These are phyloP conservation scores for Raffaelea arxii DNA, from an alignment of 2,329 filamentous ascomycete genomes.

Conservation along the genomic window DNA sequence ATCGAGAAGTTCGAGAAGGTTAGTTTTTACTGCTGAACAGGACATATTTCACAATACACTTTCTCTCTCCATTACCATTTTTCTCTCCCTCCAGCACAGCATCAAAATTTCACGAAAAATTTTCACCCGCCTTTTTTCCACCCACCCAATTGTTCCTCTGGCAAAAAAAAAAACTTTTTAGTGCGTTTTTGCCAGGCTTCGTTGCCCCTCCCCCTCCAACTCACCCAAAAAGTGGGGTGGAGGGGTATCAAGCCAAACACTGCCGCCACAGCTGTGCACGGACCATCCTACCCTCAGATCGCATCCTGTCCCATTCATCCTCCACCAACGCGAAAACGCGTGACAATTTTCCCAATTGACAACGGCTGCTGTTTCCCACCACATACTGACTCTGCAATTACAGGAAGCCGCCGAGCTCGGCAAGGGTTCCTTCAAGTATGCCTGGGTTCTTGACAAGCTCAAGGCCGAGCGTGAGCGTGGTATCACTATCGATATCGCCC, in stretches of 20 bases:
- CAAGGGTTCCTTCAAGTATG: constrained; percentile 99
- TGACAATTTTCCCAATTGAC: not conserved
- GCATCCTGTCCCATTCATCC: not conserved
- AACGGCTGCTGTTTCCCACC: not conserved
- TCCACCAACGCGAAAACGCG: not conserved
- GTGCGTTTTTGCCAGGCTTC: constrained; percentile 13
- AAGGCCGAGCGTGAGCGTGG: constrained; percentile 99
- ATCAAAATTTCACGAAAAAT: not conserved
- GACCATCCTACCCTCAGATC: constrained; percentile 2
- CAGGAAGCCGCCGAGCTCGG: constrained; percentile 98
- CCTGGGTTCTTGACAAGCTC: constrained; percentile 99
- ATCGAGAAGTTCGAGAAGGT: constrained; percentile 99
- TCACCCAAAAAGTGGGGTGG: constrained; percentile 10
- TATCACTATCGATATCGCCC: constrained; percentile 99
- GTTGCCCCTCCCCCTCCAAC: constrained; percentile 4
- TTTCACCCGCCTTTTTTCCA: constrained; percentile 2
- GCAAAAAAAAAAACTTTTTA: constrained; percentile 12
- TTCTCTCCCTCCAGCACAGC: constrained; percentile 9
- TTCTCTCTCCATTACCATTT: constrained; percentile 3
- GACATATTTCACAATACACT: constrained; percentile 10
- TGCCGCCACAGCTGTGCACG: too few species aligned
- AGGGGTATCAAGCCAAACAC: constrained; percentile 12
- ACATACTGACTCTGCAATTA: too few species aligned
- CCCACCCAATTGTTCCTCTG: constrained; percentile 11
- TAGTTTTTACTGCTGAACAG: constrained; percentile 25